Percentiles rank a stretch among this genome's conserved stretches.
Conservation (phyloP, 306 rosid genomes). For the Psophocarpus tetragonolobus region DNA sequence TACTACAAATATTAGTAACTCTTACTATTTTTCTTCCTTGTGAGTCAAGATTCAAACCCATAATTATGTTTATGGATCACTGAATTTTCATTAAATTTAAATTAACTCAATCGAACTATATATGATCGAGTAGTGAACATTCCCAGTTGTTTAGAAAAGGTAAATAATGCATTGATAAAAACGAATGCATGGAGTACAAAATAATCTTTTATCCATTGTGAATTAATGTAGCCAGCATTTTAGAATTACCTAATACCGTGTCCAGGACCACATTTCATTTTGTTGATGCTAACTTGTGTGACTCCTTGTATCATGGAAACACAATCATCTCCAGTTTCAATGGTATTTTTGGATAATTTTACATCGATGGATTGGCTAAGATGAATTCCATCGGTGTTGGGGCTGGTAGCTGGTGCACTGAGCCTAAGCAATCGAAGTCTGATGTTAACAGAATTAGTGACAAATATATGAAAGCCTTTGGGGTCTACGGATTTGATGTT, state of each 20-base stretch:
- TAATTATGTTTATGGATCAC: neutral
- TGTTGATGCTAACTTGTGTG: conserved; percentile 23
- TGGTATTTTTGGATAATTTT: conserved; percentile 8
- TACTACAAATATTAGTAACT: neutral
- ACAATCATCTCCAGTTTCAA: conserved; percentile 53
- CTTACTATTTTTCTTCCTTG: neutral
- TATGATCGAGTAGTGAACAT: neutral
- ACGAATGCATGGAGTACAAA: neutral
- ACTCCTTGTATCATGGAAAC: conserved; percentile 44
- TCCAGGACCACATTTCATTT: conserved; percentile 43
- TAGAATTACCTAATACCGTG: conserved; percentile 49
- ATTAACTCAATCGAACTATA: neutral
- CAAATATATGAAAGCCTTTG: conserved; percentile 50
- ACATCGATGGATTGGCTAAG: conserved; percentile 34
- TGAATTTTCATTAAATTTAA: neutral
- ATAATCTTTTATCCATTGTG: neutral
- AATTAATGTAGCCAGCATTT: neutral
- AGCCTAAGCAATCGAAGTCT: conserved; percentile 34
- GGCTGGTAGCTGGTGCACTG: conserved; percentile 38
- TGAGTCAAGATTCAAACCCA: neutral
- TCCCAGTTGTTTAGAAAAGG: neutral
- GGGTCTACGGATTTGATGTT: conserved; percentile 37
- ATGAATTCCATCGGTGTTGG: conserved; percentile 56
- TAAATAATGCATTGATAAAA: neutral
- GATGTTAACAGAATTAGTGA: conserved; percentile 39